These are phyloP conservation scores for Colletotrichum agaves DNA, from an alignment of 2,329 filamentous ascomycete genomes.

Conservation along the genomic window DNA sequence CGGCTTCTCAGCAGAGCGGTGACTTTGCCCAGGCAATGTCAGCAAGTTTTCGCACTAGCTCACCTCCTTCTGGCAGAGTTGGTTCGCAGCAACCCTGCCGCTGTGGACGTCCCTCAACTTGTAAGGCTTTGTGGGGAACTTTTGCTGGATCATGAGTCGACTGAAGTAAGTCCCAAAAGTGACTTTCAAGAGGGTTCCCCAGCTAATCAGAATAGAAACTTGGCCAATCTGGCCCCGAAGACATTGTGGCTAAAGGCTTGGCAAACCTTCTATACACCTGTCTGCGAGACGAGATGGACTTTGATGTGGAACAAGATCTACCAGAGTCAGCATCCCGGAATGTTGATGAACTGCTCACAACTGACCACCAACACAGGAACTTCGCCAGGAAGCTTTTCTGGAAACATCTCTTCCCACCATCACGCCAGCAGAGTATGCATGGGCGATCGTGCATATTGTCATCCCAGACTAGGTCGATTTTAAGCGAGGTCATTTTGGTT, in stretches of 20 bases:
- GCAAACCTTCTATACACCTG: slow-evolving; percentile 49
- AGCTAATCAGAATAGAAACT: slow-evolving; percentile 41
- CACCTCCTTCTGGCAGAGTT: slow-evolving; percentile 53
- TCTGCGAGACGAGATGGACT: slow-evolving; percentile 29
- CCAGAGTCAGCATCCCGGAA: slow-evolving; percentile 41
- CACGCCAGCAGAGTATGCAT: slow-evolving; percentile 46
- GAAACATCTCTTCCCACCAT: slow-evolving; percentile 73
- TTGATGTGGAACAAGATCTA: slow-evolving; percentile 33
- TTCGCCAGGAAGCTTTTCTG: slow-evolving; percentile 63
- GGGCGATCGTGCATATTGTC: slow-evolving; percentile 55
- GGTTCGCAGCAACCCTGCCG: slow-evolving; percentile 16
- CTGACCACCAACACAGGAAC: slow-evolving; percentile 39
- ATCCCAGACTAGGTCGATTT: slow-evolving; percentile 63
- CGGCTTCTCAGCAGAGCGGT: slow-evolving; percentile 51
- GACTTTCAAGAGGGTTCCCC: neutral
- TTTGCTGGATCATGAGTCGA: slow-evolving; percentile 53
- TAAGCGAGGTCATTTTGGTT: slow-evolving; percentile 69
- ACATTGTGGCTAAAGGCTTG: slow-evolving; percentile 48
- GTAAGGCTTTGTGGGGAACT: slow-evolving; percentile 45
- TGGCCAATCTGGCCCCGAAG: slow-evolving; percentile 44
- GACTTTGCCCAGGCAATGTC: slow-evolving; percentile 48
- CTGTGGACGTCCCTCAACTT: slow-evolving; percentile 40
- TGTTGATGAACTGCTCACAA: neutral
- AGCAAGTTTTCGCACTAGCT: slow-evolving; percentile 58
- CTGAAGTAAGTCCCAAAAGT: slow-evolving; percentile 48